Percentiles rank a stretch among this genome's conserved stretches.
These are phyloP conservation scores for Rhizopus delemar DNA, from an alignment of 371 early-diverging fungal genomes.

Conservation along the genomic window DNA sequence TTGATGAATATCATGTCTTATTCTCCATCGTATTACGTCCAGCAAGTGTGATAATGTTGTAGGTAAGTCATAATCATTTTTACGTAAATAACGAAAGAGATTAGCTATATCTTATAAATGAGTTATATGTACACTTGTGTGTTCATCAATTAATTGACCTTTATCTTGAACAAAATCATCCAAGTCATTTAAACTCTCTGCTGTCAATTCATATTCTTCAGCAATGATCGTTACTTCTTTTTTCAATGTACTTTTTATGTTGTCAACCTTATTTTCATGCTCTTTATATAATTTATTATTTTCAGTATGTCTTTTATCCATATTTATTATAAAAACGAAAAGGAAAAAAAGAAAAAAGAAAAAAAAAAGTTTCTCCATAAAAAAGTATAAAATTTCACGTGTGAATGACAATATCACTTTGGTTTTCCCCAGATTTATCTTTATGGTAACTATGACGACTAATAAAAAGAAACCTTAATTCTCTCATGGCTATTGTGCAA, in stretches of 20 bases:
- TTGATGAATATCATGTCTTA: constrained; percentile 30
- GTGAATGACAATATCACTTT: not conserved
- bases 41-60: constrained; percentile 37
- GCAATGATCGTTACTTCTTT: constrained; percentile 41
- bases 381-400: constrained; percentile 1
- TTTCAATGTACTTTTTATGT: constrained; percentile 35
- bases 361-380: constrained; percentile 2
- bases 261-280: constrained; percentile 33
- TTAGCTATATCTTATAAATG: constrained; percentile 25
- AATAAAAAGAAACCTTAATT: too few relatives aligned
- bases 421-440: too few relatives aligned
- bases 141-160: constrained; percentile 18
- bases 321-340: not conserved
- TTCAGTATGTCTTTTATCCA: constrained; percentile 20
- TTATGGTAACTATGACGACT: too few relatives aligned
- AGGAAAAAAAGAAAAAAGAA: constrained; percentile 2
- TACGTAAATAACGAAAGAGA: constrained; percentile 45
- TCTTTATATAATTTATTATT: constrained; percentile 28
- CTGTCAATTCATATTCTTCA: constrained; percentile 36
- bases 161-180: constrained; percentile 42
- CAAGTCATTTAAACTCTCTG: constrained; percentile 25
- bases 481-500: too few relatives aligned
- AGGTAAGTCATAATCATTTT: constrained; percentile 38
- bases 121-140: not conserved
- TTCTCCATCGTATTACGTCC: constrained; percentile 47